Evolutionary conservation across 345 rosid genomes (phyloP).

Genomic region (Rhodamnia rubescens): DNA sequence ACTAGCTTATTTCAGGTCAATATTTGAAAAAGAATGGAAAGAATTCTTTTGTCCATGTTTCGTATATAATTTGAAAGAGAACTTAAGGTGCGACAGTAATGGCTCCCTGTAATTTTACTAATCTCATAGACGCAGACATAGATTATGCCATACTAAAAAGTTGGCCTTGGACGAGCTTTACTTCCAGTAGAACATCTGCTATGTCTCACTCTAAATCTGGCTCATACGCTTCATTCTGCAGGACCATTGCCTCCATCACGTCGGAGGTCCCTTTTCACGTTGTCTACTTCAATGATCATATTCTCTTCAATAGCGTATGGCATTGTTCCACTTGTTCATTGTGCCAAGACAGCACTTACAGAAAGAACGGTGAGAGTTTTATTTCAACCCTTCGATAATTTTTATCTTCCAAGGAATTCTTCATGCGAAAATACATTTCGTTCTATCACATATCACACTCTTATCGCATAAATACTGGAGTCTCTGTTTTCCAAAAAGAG

Average conservation of each 20-base stretch:
- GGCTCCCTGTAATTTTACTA: not conserved
- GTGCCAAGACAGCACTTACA: constrained; percentile 40
- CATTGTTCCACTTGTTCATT: constrained; percentile 43
- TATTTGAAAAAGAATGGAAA: not conserved
- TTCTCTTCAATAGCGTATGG: constrained; percentile 70
- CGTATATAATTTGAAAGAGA: not conserved
- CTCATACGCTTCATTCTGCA: constrained; percentile 16
- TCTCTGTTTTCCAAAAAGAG: not conserved
- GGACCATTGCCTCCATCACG: constrained; percentile 74
- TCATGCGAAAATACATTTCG: not conserved
- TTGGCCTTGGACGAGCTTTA: not conserved
- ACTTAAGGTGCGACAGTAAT: not conserved
- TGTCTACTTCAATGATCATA: constrained; percentile 83
- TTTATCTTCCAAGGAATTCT: not conserved
- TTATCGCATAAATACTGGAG: not conserved
- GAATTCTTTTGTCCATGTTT: not conserved
- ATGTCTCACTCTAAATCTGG: not conserved
- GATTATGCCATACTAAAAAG: not conserved
- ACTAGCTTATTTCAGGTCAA: not conserved
- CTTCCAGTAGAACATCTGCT: not conserved
- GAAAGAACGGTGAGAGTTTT: constrained; percentile 43
- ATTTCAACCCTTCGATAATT: not conserved
- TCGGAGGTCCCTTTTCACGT: constrained; percentile 70
- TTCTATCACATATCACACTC: not conserved
- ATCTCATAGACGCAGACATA: not conserved